These are phyloP conservation scores for Tuber brumale DNA, from an alignment of 495 filamentous ascomycete genomes.

Conservation along the genomic window DNA sequence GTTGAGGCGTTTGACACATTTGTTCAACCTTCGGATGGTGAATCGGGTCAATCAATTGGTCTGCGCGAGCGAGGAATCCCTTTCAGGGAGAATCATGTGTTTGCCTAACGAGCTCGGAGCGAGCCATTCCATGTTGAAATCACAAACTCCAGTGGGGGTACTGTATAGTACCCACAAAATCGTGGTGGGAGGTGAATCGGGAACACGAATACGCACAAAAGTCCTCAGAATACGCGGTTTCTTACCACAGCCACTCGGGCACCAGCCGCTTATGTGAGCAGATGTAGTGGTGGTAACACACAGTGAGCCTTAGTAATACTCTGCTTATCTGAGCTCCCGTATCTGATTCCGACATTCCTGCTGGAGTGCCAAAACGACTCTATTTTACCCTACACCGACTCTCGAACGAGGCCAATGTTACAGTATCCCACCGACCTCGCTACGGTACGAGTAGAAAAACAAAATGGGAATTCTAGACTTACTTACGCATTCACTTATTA, in stretches of 20 bases:
- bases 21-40: neutral
- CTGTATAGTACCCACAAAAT: no score
- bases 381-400: neutral
- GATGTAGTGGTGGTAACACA: neutral
- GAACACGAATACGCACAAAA: neutral
- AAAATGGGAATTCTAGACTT: neutral
- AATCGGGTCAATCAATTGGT: neutral
- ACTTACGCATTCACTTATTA: neutral
- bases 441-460: neutral
- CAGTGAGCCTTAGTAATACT: neutral
- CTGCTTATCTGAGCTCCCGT: neutral
- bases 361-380: neutral
- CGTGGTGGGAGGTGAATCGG: neutral
- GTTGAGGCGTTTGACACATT: neutral
- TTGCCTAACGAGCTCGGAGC: neutral
- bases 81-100: neutral
- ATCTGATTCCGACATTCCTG: neutral
- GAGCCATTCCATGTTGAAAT: neutral
- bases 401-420: neutral
- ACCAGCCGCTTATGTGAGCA: neutral
- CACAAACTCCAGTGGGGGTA: no score
- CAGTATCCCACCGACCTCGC: neutral
- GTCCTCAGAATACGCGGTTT: neutral
- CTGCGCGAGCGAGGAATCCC: neutral
- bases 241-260: neutral